Base-by-base conservation (phyloP, 129 eudicot species). In the Helichrysum umbraculigerum region DNA sequence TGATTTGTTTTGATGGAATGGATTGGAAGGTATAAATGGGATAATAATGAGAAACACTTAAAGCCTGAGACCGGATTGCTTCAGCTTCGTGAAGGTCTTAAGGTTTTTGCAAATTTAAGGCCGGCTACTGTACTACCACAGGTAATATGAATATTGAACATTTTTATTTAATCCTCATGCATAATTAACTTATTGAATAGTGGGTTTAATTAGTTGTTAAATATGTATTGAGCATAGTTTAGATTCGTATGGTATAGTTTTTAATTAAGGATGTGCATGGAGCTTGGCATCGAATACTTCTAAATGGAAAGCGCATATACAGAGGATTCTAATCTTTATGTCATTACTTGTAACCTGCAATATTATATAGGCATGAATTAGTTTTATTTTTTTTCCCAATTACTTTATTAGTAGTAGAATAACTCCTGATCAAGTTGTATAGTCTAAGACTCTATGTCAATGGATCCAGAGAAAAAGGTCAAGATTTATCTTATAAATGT, bases 11-110 rank as follows among this genome's bases (percentile, higher is more conserved):
- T 79, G 44, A 76, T 33, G 22, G 12, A 56, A 78, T 78, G 77
- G 71, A 59, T 61, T 71, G 76, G 76, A 69, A 91, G 97, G 86
- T 91, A 91, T 80, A 91, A 91, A 74, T 91, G 97, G 97, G 97
- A 91, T 73, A 83, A 81, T 4, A 89, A 86, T 50, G 94, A 88
- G 86, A 86, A 85, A 67, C 93, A 91, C 63, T 78, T 88, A 72
- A 91, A 91, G 82, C 95, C 97, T 7, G 97, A 91, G 78, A 91
- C 97, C 6, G 97, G 95, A 71, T 80, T 91, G 88, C 97, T 91
- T 74, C 97, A 91, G 83, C 90, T 91, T 74, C 90, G 97, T 29
- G 86, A 81, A 74, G 97, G 95, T 79, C 97, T 91, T 68, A 57
- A 87, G 73, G 97, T 91, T 14, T 91, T 91, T 76, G 97, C 97